Percentiles rank a stretch among this genome's conserved stretches.
These are phyloP conservation scores for Achaetomium macrosporum DNA, from an alignment of 2,329 filamentous ascomycete species.

Conservation along the genomic window DNA sequence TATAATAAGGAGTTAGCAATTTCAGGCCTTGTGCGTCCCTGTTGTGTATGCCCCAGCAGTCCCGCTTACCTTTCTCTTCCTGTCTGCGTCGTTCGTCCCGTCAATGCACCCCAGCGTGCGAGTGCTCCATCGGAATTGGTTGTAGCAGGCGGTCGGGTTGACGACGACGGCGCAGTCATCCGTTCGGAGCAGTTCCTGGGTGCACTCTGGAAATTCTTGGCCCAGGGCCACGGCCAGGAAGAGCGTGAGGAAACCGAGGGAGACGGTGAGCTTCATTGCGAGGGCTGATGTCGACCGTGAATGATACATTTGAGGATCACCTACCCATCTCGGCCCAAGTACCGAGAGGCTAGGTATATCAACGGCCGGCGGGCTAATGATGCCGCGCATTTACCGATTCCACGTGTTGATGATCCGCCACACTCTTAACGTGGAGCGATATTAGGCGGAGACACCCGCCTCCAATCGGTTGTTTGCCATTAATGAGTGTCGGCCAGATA, in stretches of 20 bases:
- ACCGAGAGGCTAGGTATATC: slow-evolving; percentile 8
- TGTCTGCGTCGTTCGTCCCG: slow-evolving; percentile 30
- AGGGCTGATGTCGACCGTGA: background rate
- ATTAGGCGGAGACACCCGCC: slow-evolving; percentile 4
- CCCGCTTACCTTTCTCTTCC: slow-evolving; percentile 28
- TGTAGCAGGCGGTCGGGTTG: slow-evolving; percentile 37
- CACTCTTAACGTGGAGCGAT: background rate
- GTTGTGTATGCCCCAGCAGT: background rate
- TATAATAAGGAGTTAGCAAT: slow-evolving; percentile 12
- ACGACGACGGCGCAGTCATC: slow-evolving; percentile 36
- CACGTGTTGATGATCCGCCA: slow-evolving; percentile 7
- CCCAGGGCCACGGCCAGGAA: slow-evolving; percentile 21
- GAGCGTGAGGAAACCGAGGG: slow-evolving; percentile 20
- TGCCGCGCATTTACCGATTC: slow-evolving; percentile 3
- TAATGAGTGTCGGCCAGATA: slow-evolving; percentile 7
- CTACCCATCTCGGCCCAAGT: background rate
- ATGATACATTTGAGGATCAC: background rate
- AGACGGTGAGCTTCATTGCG: slow-evolving; percentile 11
- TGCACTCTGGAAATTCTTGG: slow-evolving; percentile 30
- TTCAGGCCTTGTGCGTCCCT: too few relatives aligned
- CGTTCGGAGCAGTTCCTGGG: slow-evolving; percentile 30
- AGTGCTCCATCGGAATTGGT: slow-evolving; percentile 33
- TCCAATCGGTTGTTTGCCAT: slow-evolving; percentile 13
- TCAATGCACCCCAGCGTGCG: slow-evolving; percentile 35
- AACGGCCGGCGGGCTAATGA: background rate